These are phyloP conservation scores for Coemansia sp. DNA, from an alignment of 192 early-diverging fungal species.

Conservation along the genomic window DNA sequence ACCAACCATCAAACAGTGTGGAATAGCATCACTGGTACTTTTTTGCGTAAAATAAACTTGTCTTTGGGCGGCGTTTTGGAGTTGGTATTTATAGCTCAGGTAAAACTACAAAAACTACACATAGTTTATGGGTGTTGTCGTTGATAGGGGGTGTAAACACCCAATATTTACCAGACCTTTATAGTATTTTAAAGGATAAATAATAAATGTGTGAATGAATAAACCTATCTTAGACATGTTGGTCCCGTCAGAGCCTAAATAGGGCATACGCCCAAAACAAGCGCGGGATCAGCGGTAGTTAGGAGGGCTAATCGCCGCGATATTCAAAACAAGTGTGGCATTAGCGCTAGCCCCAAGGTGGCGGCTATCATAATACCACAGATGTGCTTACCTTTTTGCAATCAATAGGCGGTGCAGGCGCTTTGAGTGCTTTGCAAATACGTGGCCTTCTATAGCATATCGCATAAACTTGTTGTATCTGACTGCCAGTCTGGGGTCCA, in stretches of 20 bases:
- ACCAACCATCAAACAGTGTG: conserved; percentile 2
- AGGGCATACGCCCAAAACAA: no score
- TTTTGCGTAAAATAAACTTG: neutral
- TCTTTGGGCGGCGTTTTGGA: neutral
- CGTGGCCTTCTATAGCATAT: neutral
- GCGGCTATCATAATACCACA: no score
- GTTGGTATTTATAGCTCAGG: neutral
- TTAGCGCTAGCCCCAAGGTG: no score
- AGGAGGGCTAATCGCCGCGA: no score
- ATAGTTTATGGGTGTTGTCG: neutral
- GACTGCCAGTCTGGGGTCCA: neutral
- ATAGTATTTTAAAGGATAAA: no score
- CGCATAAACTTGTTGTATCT: neutral
- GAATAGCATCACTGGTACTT: conserved; percentile 2
- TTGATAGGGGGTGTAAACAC: no score
- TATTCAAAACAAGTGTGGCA: no score
- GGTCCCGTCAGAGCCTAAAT: no score
- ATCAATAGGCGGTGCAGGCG: neutral
- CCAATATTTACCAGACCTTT: no score
- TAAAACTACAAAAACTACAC: neutral
- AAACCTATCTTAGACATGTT: no score
- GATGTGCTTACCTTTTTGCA: neutral
- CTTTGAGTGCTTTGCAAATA: neutral
- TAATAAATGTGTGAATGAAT: no score
- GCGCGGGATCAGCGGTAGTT: no score